Evolutionary conservation across 2,329 filamentous ascomycete species (phyloP).

Genomic region (Arachnomyces sp.): DNA sequence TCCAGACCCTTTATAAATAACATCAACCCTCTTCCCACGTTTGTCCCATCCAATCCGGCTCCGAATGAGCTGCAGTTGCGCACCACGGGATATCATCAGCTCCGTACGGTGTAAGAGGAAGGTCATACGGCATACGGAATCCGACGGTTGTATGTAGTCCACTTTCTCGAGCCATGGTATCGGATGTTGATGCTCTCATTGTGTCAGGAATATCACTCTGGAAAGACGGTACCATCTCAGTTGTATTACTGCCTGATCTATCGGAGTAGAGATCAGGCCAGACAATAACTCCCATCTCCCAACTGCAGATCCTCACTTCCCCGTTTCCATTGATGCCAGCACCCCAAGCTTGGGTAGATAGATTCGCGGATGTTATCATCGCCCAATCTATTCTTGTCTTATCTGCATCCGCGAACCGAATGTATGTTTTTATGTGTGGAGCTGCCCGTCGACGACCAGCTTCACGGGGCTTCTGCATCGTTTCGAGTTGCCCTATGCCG

Average conservation of each 20-base stretch:
- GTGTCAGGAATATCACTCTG: slow-evolving; percentile 48
- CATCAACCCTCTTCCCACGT: slow-evolving; percentile 26
- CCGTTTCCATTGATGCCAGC: slow-evolving; percentile 50
- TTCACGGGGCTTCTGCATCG: slow-evolving; percentile 26
- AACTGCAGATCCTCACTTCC: slow-evolving; percentile 67
- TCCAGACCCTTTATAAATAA: too few relatives aligned
- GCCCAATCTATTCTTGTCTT: slow-evolving; percentile 66
- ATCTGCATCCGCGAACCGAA: slow-evolving; percentile 48
- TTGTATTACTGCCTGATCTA: slow-evolving; percentile 33
- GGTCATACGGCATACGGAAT: slow-evolving; percentile 72
- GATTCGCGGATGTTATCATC: slow-evolving; percentile 79
- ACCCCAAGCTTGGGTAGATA: slow-evolving; percentile 87
- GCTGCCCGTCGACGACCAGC: slow-evolving; percentile 62
- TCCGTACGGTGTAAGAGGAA: slow-evolving; percentile 63
- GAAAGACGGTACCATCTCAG: slow-evolving; percentile 63
- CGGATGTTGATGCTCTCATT: slow-evolving; percentile 8
- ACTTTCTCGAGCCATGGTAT: too few relatives aligned
- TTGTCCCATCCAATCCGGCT: slow-evolving; percentile 54
- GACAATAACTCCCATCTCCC: slow-evolving; percentile 74
- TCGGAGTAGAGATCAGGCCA: slow-evolving; percentile 58
- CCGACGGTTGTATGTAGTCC: slow-evolving; percentile 47
- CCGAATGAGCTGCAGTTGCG: slow-evolving; percentile 51
- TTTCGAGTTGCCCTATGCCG: background rate
- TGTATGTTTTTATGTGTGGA: slow-evolving; percentile 86
- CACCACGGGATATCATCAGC: slow-evolving; percentile 67